Conservation (phyloP, 257 asterid species). For the Thymus mandschuricus region DNA sequence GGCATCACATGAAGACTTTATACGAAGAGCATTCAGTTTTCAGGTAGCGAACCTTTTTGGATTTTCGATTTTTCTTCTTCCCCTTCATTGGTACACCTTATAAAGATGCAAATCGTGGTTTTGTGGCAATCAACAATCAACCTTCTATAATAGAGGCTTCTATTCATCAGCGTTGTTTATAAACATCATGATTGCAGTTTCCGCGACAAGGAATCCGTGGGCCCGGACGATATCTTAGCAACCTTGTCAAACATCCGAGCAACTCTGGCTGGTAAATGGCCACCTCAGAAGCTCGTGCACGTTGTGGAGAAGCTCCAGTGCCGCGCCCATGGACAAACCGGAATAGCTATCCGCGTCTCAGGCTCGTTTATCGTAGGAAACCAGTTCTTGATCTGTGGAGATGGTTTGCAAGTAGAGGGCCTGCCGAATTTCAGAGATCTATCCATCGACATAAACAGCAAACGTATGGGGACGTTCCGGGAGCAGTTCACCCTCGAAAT, state of each 20-base stretch:
- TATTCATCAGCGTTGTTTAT: conserved; percentile 27
- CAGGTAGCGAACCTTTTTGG: conserved; percentile 52
- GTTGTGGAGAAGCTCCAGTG: conserved; percentile 97
- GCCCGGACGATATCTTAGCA: conserved; percentile 60
- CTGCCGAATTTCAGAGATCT: conserved; percentile 77
- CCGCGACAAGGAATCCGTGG: conserved; percentile 67
- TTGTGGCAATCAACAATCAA: not conserved
- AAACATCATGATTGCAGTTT: conserved; percentile 52
- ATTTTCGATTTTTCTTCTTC: not conserved
- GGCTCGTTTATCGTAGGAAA: conserved; percentile 91
- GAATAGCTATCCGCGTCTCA: conserved; percentile 79
- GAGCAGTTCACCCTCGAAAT: conserved; percentile 78
- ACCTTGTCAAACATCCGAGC: conserved; percentile 66
- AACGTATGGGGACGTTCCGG: conserved; percentile 83
- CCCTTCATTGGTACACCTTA: not conserved
- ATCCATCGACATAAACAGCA: conserved; percentile 72
- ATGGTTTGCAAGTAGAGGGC: conserved; percentile 92
- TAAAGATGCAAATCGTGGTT: not conserved
- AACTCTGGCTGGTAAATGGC: conserved; percentile 93
- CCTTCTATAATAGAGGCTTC: not conserved
- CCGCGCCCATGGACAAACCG: conserved; percentile 68
- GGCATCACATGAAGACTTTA: conserved; percentile 83
- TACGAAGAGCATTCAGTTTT: conserved; percentile 65
- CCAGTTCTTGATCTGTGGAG: conserved; percentile 96
- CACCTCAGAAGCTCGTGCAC: conserved; percentile 93